Evolutionary conservation across 768 basidiomycete species (phyloP).

Genomic region (Mycena maculata): DNA sequence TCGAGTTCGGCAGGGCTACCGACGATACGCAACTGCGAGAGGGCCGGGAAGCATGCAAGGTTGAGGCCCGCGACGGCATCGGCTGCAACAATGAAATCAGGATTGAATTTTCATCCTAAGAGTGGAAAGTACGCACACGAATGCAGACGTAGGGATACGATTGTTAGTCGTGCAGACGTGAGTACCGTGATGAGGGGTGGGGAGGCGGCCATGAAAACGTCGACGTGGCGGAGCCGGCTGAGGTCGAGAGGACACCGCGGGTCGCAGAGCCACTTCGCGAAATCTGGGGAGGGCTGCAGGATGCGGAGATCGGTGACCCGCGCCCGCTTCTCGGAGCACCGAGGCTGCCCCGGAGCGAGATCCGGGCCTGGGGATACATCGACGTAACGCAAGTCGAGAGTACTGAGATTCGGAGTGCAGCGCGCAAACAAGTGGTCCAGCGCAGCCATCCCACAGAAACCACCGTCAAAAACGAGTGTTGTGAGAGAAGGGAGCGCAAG

Average conservation of each 20-base stretch:
- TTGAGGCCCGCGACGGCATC: background rate
- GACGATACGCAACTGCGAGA: background rate
- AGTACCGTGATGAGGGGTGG: background rate
- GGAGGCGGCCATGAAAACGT: background rate
- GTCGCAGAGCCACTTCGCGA: background rate
- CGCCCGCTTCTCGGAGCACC: too few relatives aligned
- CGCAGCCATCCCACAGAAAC: background rate
- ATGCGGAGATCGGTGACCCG: background rate
- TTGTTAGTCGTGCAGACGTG: background rate
- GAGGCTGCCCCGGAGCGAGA: background rate
- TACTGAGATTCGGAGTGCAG: conserved; percentile 1
- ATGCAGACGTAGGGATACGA: background rate
- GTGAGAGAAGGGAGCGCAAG: conserved; percentile 2
- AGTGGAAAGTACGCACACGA: background rate
- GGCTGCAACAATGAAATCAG: background rate
- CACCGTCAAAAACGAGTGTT: background rate
- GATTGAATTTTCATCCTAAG: background rate
- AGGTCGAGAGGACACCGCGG: background rate
- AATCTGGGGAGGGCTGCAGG: background rate
- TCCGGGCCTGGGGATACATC: background rate
- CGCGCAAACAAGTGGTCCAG: background rate
- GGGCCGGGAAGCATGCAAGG: background rate
- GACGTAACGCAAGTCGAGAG: background rate
- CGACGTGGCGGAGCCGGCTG: background rate
- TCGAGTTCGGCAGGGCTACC: background rate